Conservation (phyloP, 176 grass and related monocot genomes). For the Saccharum officinarum region DNA sequence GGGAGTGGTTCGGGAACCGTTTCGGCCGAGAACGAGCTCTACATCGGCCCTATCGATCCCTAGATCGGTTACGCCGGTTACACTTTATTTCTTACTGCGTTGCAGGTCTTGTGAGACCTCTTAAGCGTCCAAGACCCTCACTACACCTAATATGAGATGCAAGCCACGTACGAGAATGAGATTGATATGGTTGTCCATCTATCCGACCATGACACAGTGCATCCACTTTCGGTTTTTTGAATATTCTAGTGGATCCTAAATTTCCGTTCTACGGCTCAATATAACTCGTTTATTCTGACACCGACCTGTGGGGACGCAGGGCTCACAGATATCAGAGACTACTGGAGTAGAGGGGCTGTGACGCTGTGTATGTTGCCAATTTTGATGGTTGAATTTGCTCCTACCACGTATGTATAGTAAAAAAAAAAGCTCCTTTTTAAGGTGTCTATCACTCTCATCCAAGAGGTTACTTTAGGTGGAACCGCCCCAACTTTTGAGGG, state of each 20-base stretch:
- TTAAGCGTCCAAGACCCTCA: too few relatives aligned
- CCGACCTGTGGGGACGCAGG: background rate
- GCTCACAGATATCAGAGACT: background rate
- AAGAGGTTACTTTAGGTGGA: background rate
- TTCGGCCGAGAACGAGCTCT: too few relatives aligned
- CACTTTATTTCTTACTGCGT: too few relatives aligned
- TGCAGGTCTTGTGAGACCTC: too few relatives aligned
- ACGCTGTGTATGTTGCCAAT: background rate
- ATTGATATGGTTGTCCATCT: background rate
- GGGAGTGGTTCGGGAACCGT: too few relatives aligned
- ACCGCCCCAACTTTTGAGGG: constrained; percentile 3
- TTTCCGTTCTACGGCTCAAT: background rate
- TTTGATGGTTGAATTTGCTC: constrained; percentile 7
- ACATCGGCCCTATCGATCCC: too few relatives aligned
- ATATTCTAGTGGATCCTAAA: constrained; percentile 1
- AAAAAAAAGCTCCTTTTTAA: background rate
- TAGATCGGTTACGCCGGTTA: too few relatives aligned
- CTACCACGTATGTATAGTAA: background rate
- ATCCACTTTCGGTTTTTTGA: constrained; percentile 34
- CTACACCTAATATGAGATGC: background rate
- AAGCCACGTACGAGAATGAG: background rate
- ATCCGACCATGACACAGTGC: constrained; percentile 26
- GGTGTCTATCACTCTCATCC: background rate
- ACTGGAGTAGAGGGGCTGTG: background rate
- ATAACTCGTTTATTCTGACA: background rate